Evolutionary conservation across 2,329 filamentous ascomycete genomes (phyloP).

Genomic region (Emergomyces pasteurianus): DNA sequence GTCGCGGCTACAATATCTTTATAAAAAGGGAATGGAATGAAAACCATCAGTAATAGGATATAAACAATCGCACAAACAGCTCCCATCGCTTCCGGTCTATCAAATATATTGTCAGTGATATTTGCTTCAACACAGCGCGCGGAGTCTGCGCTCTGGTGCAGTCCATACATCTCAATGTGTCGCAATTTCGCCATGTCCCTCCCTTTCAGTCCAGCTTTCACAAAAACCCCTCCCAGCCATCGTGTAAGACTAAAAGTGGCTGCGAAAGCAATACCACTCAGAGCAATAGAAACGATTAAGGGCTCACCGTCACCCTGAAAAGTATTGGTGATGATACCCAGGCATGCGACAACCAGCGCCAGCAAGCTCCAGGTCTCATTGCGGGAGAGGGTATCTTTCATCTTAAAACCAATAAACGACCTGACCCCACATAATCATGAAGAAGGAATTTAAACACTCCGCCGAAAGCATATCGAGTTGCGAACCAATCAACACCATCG

Average conservation of each 20-base stretch:
- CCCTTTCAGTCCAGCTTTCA: constrained; percentile 78
- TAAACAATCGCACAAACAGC: constrained; percentile 88
- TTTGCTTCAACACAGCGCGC: neutral
- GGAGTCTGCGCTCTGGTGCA: neutral
- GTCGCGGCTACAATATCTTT: constrained; percentile 95
- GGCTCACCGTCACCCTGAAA: constrained; percentile 80
- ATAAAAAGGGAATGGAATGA: constrained; percentile 95
- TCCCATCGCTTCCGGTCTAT: constrained; percentile 85
- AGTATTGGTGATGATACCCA: constrained; percentile 60
- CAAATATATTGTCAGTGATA: constrained; percentile 6
- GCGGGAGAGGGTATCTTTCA: constrained; percentile 35
- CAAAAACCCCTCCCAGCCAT: constrained; percentile 86
- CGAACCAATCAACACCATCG: neutral
- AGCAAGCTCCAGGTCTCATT: constrained; percentile 47
- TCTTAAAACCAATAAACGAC: constrained; percentile 9
- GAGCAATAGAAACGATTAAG: constrained; percentile 73
- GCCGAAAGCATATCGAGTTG: neutral
- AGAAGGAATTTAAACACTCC: neutral
- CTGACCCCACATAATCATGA: neutral
- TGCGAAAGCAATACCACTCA: constrained; percentile 74
- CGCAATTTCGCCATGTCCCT: constrained; percentile 73
- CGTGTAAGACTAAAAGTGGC: constrained; percentile 74
- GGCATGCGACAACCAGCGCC: constrained; percentile 54
- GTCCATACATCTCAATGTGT: constrained; percentile 57
- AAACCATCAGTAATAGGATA: constrained; percentile 74